Evolutionary conservation across 208 protist species (phyloP), one percentile per base, ranked within the genome.

Genomic region (Leishmania gerbilli): DNA sequence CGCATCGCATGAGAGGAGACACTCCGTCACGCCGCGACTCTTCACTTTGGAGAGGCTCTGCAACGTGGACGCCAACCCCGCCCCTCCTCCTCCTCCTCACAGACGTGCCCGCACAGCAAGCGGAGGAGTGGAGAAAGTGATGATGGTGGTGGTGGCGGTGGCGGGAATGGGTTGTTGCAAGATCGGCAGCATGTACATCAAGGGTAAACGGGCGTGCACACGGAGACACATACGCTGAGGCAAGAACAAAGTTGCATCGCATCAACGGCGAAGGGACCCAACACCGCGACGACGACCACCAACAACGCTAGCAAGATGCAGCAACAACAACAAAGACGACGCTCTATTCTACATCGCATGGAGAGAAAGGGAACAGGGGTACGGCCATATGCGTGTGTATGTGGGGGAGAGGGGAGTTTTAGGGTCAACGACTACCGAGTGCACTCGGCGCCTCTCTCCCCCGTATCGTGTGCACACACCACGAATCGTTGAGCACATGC

Each of bases 291-390:
- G 21, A 71, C 67, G 17, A n/a, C 45, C 13, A 31, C 45, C 69
- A 53, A 24, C 45, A 55, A 55, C n/a, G 27, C 31, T 3, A 40
- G 17, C 45, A 55, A 34, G 27, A 13, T 7, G 31, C 17, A 13
- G 1, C 9, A 49, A 11, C 9, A 49, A 11, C 42, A 64, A 34
- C 17, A 40, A 34, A 37, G 27, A 74, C 11, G 27, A 47, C 45
- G 31, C 34, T 47, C 15, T 76, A 45, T 60, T 76, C 51, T 76
- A 76, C 72, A 76, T 76, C 42, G 15, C 47, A 58, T 45, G 51
- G 17, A n/a, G 8, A 27, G 0, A 45, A 62, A 19, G 21, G 13
- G 31, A 49, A 49, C 19, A 72, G 68, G 40, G 40, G 21, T n/a
- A 37, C 34, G 62, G 31, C 15, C 31, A 40, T 21, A 9, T 4